Base-by-base conservation (phyloP, 2,329 filamentous ascomycete species). In the Capronia americana region DNA sequence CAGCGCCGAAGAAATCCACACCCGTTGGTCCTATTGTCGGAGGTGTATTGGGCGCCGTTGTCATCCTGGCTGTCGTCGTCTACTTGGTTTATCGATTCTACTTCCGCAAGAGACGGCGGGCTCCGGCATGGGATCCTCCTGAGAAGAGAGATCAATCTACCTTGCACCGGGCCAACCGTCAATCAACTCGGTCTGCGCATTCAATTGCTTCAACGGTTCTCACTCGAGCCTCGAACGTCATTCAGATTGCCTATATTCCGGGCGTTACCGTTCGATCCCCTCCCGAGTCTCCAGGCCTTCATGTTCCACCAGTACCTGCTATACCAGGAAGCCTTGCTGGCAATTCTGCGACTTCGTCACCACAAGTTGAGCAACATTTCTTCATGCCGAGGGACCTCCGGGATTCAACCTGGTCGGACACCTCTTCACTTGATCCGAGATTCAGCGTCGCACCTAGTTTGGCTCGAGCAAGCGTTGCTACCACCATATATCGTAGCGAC, bases 181-280 rank as follows among this genome's bases (percentile, higher is more conserved):
- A 90, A 63, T 95, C 93, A 11, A 91, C 92, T 53, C 88, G 95
- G 76, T 92, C 92, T n/a, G 90, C 69, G 62, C 87, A 90, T 74
- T 98, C 94, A 12, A 92, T 99, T 76, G 95, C 95, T 17, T 97
- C 93, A 10, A 98, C 94, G 28, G 93, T 98, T 66, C 86, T 97
- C 67, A 98, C 95, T 20, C 89, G 95, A 69, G 95, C 95, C 57
- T 98, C 95, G 75, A 99, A 99, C 82, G 94, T 99, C 77, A 99
- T 99, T 74, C 95, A 98, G 80, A 99, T 99, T 79, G 95, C 95
- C 63, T 99, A 98, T 79, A 98, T 99, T 71, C 95, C 95, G 14
- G 95, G 95, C 67, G 93, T 98, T 74, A 97, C 92, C 67, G 97
- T 97, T 80, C 88, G 94, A 72, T 93, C 93, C 12, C 89, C 90